A percentile compares a stretch with the other conserved stretches of the same genome.
Conservation (phyloP, 495 filamentous ascomycete species). For the Aspergillus steynii region DNA sequence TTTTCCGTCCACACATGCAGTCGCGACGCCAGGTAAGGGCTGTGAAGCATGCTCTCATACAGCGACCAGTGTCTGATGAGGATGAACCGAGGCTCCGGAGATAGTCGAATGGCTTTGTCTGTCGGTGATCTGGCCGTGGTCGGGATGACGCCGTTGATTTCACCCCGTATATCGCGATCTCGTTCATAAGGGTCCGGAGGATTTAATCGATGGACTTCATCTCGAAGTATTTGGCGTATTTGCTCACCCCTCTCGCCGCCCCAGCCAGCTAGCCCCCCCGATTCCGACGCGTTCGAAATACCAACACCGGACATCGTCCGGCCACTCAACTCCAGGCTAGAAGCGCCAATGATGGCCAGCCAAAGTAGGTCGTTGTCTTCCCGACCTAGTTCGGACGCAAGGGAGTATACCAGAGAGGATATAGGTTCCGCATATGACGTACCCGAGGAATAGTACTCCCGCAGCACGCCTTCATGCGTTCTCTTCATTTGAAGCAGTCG, state of each 20-base stretch:
- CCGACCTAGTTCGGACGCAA: conserved; percentile 90
- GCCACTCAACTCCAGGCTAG: conserved; percentile 87
- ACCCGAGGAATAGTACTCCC: conserved; percentile 80
- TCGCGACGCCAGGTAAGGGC: conserved; percentile 87
- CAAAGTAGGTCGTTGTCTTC: conserved; percentile 97
- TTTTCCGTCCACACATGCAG: conserved; percentile 93
- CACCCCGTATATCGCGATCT: conserved; percentile 52
- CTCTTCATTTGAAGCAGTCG: conserved; percentile 71
- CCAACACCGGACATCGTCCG: conserved; percentile 78
- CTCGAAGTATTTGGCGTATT: conserved; percentile 79
- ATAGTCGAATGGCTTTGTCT: conserved; percentile 88
- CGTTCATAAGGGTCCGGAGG: conserved; percentile 69
- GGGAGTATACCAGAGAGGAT: conserved; percentile 87
- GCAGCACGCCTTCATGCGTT: conserved; percentile 71
- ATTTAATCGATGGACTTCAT: conserved; percentile 93
- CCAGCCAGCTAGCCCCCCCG: conserved; percentile 71
- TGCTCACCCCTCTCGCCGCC: conserved; percentile 78
- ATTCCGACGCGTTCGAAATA: conserved; percentile 59
- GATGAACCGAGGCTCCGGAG: conserved; percentile 91
- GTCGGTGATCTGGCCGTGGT: conserved; percentile 85
- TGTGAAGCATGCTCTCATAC: conserved; percentile 98
- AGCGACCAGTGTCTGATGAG: conserved; percentile 95
- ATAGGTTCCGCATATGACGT: conserved; percentile 94
- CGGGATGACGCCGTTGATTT: conserved; percentile 75
- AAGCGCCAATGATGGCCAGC: conserved; percentile 90